A percentile compares a stretch with the other conserved stretches of the same genome.
Evolutionary conservation across 176 grass and related monocot genomes (phyloP).

Genomic region (Calamus simplicifolius): DNA sequence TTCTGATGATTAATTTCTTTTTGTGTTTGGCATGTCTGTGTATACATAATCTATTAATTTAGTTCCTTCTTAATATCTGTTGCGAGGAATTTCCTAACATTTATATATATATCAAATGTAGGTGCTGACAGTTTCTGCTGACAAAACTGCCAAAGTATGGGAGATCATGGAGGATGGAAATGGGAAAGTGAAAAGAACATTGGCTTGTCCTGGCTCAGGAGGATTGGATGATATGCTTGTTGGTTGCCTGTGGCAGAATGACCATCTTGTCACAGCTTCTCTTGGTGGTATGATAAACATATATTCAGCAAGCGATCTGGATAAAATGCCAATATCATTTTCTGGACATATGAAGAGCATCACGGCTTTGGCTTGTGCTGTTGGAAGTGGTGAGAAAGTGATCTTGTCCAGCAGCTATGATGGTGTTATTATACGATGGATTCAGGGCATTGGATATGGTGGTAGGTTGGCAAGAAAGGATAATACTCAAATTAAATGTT

Average conservation of each 20-base stretch:
- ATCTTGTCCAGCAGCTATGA: slow-evolving; percentile 90
- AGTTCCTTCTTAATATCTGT: too few relatives aligned
- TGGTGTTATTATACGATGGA: slow-evolving; percentile 85
- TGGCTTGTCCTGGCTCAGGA: slow-evolving; percentile 59
- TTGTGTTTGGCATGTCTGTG: too few relatives aligned
- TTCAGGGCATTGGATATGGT: slow-evolving; percentile 69
- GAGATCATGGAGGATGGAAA: slow-evolving; percentile 72
- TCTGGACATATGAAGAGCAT: slow-evolving; percentile 87
- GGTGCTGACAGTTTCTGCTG: slow-evolving; percentile 96
- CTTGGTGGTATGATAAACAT: slow-evolving; percentile 88
- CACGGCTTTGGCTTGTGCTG: slow-evolving; percentile 51
- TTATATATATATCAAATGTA: background rate
- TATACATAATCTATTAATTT: too few relatives aligned
- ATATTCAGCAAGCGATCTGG: slow-evolving; percentile 54
- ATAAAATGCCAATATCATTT: slow-evolving; percentile 67
- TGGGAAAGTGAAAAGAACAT: slow-evolving; percentile 70
- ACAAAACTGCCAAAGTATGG: slow-evolving; percentile 98
- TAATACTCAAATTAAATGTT: slow-evolving; percentile 91
- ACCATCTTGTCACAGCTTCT: slow-evolving; percentile 78
- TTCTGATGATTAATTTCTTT: too few relatives aligned
- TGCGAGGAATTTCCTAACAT: too few relatives aligned
- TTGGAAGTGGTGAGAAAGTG: slow-evolving; percentile 50
- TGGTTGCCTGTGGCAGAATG: slow-evolving; percentile 93
- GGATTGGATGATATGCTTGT: slow-evolving; percentile 98
- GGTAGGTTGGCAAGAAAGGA: slow-evolving; percentile 79